These are phyloP conservation scores for Auriscalpium microsporum DNA, from an alignment of 768 basidiomycete genomes.

Conservation along the genomic window DNA sequence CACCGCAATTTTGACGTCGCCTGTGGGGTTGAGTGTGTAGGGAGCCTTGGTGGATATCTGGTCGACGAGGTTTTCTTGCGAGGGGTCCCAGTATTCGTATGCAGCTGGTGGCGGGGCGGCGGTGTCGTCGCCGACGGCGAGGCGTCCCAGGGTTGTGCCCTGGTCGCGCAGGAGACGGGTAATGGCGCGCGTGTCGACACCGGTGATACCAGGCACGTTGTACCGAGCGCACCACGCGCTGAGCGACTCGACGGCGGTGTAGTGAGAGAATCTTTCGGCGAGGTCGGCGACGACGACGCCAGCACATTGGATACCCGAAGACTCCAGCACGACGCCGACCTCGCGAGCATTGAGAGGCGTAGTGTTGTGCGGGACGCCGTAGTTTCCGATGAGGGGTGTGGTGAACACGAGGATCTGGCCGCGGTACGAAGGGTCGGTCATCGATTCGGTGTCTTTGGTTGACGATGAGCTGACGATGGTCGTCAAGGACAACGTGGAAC, in stretches of 20 bases:
- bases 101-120: constrained; percentile 47
- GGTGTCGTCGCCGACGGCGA: constrained; percentile 74
- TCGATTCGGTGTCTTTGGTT: constrained; percentile 85
- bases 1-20: constrained; percentile 88
- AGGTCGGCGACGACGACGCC: constrained; percentile 92
- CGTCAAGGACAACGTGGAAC: constrained; percentile 20
- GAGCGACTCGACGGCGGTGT: constrained; percentile 87
- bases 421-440: constrained; percentile 99
- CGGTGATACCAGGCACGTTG: constrained; percentile 87
- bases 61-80: constrained; percentile 85
- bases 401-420: constrained; percentile 99
- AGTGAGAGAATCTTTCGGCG: constrained; percentile 91
- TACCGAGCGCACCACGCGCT: constrained; percentile 89
- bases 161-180: constrained; percentile 91
- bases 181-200: constrained; percentile 96
- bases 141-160: constrained; percentile 89
- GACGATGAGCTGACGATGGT: constrained; percentile 3
- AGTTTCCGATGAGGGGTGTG: constrained; percentile 96
- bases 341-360: constrained; percentile 64
- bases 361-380: constrained; percentile 84
- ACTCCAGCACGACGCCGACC: constrained; percentile 86
- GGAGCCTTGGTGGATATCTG: constrained; percentile 82
- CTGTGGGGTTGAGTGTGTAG: constrained; percentile 79
- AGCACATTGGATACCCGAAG: constrained; percentile 80
- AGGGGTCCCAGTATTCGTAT: constrained; percentile 90